These are phyloP conservation scores for Gossypium arboreum DNA, from an alignment of 345 rosid genomes.

Conservation along the genomic window DNA sequence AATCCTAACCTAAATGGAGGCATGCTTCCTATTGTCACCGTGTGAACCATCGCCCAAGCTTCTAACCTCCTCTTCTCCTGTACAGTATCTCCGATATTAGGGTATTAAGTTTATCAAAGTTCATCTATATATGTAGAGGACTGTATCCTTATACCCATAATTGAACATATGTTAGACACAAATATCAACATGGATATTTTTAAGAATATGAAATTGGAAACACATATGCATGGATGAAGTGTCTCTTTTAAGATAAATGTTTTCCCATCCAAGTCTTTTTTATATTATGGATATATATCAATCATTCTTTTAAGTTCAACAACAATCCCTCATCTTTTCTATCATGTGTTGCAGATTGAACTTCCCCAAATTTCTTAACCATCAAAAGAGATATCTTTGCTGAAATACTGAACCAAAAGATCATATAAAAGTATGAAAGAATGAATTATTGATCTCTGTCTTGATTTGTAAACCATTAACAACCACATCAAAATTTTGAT, in stretches of 20 bases:
- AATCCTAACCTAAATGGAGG: no score
- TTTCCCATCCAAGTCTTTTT: neutral
- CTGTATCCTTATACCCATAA: neutral
- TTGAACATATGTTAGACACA: neutral
- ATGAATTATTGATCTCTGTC: neutral
- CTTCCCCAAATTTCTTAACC: neutral
- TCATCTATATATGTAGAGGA: neutral
- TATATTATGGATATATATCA: neutral
- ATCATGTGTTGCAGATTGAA: neutral
- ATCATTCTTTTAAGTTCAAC: neutral
- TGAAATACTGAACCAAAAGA: no score
- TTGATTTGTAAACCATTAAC: neutral
- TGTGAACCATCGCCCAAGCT: no score
- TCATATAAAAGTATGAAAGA: neutral
- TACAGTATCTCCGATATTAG: neutral
- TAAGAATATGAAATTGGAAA: neutral
- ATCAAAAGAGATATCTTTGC: neutral
- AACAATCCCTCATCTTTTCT: neutral
- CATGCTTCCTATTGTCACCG: no score
- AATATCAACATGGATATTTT: neutral
- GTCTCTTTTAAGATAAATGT: neutral
- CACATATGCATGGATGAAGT: neutral
- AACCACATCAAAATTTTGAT: neutral
- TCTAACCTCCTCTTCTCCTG: no score
- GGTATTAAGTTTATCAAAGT: neutral